phyloP scores from a whole-genome alignment of 2,329 filamentous ascomycete species.

The Bipolaris sorokiniana region DNA sequence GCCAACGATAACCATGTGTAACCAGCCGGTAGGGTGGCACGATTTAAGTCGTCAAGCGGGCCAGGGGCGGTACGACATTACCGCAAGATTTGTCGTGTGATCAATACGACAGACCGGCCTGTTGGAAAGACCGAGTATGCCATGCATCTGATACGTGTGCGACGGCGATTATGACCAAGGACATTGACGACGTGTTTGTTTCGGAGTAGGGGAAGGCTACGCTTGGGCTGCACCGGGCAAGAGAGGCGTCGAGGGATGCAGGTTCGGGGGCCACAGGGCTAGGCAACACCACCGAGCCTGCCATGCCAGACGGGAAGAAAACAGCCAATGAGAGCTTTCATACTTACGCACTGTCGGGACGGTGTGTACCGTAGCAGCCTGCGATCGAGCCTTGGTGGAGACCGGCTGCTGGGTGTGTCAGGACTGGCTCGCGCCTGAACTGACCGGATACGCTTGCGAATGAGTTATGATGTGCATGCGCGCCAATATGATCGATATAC shows the following conservation, averaged over 20 bases:
- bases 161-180: slow-evolving; percentile 42
- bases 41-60: slow-evolving; percentile 48
- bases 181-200: slow-evolving; percentile 52
- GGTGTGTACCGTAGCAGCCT: slow-evolving; percentile 59
- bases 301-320: slow-evolving; percentile 40
- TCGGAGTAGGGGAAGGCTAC: slow-evolving; percentile 46
- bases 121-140: slow-evolving; percentile 47
- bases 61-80: slow-evolving; percentile 46
- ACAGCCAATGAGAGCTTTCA: slow-evolving; percentile 47
- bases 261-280: slow-evolving; percentile 42
- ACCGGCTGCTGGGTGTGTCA: slow-evolving; percentile 55
- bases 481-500: slow-evolving; percentile 54
- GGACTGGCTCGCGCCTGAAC: slow-evolving; percentile 58
- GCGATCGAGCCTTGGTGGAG: slow-evolving; percentile 57
- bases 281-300: slow-evolving; percentile 47
- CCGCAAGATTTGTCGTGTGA: slow-evolving; percentile 53
- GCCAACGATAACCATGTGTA: slow-evolving; percentile 49
- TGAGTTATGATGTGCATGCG: slow-evolving; percentile 54
- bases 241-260: slow-evolving; percentile 45
- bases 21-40: slow-evolving; percentile 48
- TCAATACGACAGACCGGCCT: slow-evolving; percentile 52
- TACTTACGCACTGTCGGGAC: slow-evolving; percentile 64
- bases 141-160: slow-evolving; percentile 49
- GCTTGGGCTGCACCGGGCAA: slow-evolving; percentile 46
- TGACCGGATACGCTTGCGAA: slow-evolving; percentile 56